Percentiles rank a stretch among this genome's conserved stretches.
Conservation (phyloP, 306 rosid species). For the Inga leiocalycina region DNA sequence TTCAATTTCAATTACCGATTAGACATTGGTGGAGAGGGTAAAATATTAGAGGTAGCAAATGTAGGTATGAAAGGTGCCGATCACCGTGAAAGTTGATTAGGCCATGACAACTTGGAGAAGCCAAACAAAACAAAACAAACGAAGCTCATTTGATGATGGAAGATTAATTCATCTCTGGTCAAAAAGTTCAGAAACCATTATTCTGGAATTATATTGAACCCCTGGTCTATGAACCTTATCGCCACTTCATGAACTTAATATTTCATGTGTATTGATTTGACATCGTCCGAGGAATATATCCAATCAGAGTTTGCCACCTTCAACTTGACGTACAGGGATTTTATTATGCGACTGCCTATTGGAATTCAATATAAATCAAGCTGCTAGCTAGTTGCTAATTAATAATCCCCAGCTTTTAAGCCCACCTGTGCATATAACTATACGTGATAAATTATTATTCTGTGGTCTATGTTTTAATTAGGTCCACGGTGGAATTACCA, state of each 20-base stretch:
- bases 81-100: neutral
- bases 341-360: neutral
- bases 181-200: neutral
- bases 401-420: neutral
- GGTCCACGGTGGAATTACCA: neutral
- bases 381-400: neutral
- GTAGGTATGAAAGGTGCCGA: neutral
- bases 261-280: neutral
- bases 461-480: neutral
- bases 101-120: neutral
- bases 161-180: neutral
- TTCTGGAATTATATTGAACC: neutral
- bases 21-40: neutral
- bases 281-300: neutral
- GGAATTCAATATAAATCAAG: neutral
- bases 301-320: neutral
- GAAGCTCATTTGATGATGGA: neutral
- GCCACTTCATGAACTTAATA: neutral
- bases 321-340: neutral
- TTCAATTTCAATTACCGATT: neutral
- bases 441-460: neutral
- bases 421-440: neutral
- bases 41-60: neutral
- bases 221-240: neutral
- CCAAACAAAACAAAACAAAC: neutral